Base-by-base conservation (phyloP, 768 basidiomycete species). In the Ramaria rubella region DNA sequence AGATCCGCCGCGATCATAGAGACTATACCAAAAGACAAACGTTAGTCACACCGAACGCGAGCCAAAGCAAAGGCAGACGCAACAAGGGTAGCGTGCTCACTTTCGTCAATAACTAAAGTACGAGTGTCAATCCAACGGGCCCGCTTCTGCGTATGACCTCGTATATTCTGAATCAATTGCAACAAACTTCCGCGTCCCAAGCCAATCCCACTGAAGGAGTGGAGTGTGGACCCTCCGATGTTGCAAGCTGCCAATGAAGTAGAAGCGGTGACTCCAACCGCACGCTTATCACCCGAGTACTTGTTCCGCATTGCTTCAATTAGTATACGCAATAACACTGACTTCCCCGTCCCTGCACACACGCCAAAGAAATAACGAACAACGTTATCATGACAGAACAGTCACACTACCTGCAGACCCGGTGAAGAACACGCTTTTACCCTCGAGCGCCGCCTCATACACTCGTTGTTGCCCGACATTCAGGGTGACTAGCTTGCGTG, bases 91-190 rank as follows among this genome's bases (percentile, higher is more conserved):
- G n/a, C n/a, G n/a, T n/a, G n/a, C n/a, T n/a, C 58, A 75, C 75
- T 69, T 58, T 78, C 76, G 61, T 78, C 76, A 26, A 78, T 71
- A n/a, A n/a, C n/a, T n/a, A n/a, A n/a, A n/a, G n/a, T 60, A 78
- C 71, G 55, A 78, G 66, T 26, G 73, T 73, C 51, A 71, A 70
- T 9, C 68, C 70, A 36, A 68, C 62, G 50, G 60, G 59, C 77
- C 77, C 77, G 52, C 72, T 65, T 17, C 66, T 60, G 30, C 64
- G 59, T 6, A 72, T 69, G 57, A 72, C 70, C 49, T 68, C 68
- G 49, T 71, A 72, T 64, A 65, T 64, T 23, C 17, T 19, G 49
- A 77, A 57, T 55, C n/a, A n/a, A n/a, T 69, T 73, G 5, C 43
- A 51, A 11, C 70, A 58, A 8, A 75, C 58, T 3, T 65, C 62